Percentiles rank a stretch among this genome's conserved stretches.
These are phyloP conservation scores for Stromatinia cepivora DNA, from an alignment of 2,329 filamentous ascomycete species.

Conservation along the genomic window DNA sequence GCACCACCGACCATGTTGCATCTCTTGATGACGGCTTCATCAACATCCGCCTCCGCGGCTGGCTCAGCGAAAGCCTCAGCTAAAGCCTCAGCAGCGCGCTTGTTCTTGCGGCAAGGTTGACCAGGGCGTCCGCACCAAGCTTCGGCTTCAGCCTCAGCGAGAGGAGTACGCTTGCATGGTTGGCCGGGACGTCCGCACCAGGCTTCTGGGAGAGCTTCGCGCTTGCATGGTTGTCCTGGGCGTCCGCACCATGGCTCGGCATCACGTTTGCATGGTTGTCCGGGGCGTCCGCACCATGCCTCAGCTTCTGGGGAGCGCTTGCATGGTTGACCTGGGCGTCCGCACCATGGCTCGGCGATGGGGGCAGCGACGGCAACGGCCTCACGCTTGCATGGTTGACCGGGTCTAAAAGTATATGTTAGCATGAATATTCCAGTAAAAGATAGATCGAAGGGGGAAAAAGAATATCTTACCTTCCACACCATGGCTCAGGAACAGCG, in stretches of 20 bases:
- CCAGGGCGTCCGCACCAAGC: constrained; percentile 20
- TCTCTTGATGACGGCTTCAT: constrained; percentile 19
- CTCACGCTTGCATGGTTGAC: constrained; percentile 20
- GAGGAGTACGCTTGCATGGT: constrained; percentile 23
- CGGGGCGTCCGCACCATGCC: constrained; percentile 18
- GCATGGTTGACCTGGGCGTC: constrained; percentile 19
- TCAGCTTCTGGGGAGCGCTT: constrained; percentile 7
- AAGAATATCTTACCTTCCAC: neutral
- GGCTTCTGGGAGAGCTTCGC: constrained; percentile 28
- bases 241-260: constrained; percentile 21
- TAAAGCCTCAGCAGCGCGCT: constrained; percentile 5
- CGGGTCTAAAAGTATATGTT: constrained; percentile 3
- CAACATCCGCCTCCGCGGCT: constrained; percentile 21
- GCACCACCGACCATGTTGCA: constrained; percentile 26
- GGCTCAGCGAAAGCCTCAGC: constrained; percentile 9
- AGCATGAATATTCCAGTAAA: neutral
- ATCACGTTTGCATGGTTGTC: constrained; percentile 21
- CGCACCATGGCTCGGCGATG: constrained; percentile 2
- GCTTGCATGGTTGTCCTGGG: constrained; percentile 20
- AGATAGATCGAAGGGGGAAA: neutral
- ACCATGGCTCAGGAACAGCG: constrained; percentile 24
- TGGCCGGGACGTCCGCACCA: constrained; percentile 27
- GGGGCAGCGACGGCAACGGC: constrained; percentile 12
- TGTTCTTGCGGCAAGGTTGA: constrained; percentile 17
- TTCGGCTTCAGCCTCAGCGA: constrained; percentile 22